phyloP scores from a whole-genome alignment of 768 basidiomycete species.

The Tephrocybe rancida region DNA sequence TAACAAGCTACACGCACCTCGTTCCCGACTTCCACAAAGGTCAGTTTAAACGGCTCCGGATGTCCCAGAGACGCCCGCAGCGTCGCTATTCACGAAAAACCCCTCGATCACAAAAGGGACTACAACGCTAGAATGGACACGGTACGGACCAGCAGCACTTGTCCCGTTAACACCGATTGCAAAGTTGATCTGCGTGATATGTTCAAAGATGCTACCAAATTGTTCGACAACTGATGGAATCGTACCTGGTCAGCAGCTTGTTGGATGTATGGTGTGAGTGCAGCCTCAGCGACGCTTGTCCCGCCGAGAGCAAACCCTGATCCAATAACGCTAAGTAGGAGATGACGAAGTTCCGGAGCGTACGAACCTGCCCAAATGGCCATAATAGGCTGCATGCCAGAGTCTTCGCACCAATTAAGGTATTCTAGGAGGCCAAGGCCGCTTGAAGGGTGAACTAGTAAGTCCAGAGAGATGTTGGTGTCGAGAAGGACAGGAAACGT shows the following conservation, averaged over 20 bases:
- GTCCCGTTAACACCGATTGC: slow-evolving; percentile 47
- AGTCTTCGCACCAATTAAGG: slow-evolving; percentile 56
- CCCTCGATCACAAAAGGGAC: not conserved
- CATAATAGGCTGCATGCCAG: slow-evolving; percentile 61
- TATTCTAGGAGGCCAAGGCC: slow-evolving; percentile 33
- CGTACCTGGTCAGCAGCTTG: slow-evolving; percentile 51
- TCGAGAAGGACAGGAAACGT: slow-evolving; percentile 10
- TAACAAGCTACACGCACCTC: slow-evolving; percentile 35
- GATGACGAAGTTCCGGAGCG: not conserved
- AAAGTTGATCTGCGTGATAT: slow-evolving; percentile 49
- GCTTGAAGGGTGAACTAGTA: slow-evolving; percentile 16
- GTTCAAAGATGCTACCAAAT: not conserved
- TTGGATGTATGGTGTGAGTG: slow-evolving; percentile 53
- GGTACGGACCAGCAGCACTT: slow-evolving; percentile 36
- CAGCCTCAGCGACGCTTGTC: slow-evolving; percentile 40
- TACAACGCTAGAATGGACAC: not conserved
- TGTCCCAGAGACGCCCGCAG: slow-evolving; percentile 59
- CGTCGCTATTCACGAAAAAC: slow-evolving; percentile 39
- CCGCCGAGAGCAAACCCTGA: slow-evolving; percentile 54
- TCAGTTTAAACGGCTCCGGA: slow-evolving; percentile 51
- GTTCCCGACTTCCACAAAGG: slow-evolving; percentile 60
- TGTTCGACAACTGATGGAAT: not conserved
- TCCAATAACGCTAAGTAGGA: not conserved
- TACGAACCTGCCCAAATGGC: slow-evolving; percentile 56
- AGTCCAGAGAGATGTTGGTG: not conserved